These are phyloP conservation scores for Herpotrichia juniperi DNA, from an alignment of 2,329 filamentous ascomycete genomes.

Conservation along the genomic window DNA sequence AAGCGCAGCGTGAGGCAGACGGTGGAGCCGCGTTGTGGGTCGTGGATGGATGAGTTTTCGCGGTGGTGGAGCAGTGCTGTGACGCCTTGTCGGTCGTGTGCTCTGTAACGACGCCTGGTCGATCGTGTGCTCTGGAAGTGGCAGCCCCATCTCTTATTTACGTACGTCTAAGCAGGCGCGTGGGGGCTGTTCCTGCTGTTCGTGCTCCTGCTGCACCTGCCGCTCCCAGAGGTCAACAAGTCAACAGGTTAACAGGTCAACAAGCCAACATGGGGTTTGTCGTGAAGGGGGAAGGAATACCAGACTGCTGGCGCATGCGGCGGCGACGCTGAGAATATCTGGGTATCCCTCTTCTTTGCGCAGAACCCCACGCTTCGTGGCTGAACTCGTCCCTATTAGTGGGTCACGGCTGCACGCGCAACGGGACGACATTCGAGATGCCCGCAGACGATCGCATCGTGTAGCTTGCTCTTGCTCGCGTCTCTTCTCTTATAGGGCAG, in stretches of 20 bases:
- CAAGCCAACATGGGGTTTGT: too few relatives aligned
- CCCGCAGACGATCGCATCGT: not conserved
- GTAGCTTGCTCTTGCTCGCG: not conserved
- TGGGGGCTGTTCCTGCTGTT: not conserved
- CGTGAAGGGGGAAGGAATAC: too few relatives aligned
- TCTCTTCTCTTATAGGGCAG: not conserved
- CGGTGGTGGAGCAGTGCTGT: slow-evolving; percentile 1
- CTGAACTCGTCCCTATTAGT: not conserved
- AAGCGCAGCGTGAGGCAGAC: not conserved
- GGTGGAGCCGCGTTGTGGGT: not conserved
- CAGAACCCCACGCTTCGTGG: not conserved
- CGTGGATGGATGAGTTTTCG: not conserved
- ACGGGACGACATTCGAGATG: slow-evolving; percentile 4
- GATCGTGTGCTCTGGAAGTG: not conserved
- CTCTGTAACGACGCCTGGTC: not conserved
- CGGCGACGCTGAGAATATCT: not conserved
- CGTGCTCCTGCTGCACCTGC: not conserved
- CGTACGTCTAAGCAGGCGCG: slow-evolving; percentile 7
- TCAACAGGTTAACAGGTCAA: too few relatives aligned
- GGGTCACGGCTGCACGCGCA: too few relatives aligned
- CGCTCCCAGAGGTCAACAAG: too few relatives aligned
- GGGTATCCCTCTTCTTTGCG: too few relatives aligned
- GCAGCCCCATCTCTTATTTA: slow-evolving; percentile 5
- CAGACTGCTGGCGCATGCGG: not conserved
- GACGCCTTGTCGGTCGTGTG: not conserved